Percentiles rank a stretch among this genome's conserved stretches.
These are phyloP conservation scores for Phytophthora pluvialis DNA, from an alignment of 352 stramenopile genomes.

Conservation along the genomic window DNA sequence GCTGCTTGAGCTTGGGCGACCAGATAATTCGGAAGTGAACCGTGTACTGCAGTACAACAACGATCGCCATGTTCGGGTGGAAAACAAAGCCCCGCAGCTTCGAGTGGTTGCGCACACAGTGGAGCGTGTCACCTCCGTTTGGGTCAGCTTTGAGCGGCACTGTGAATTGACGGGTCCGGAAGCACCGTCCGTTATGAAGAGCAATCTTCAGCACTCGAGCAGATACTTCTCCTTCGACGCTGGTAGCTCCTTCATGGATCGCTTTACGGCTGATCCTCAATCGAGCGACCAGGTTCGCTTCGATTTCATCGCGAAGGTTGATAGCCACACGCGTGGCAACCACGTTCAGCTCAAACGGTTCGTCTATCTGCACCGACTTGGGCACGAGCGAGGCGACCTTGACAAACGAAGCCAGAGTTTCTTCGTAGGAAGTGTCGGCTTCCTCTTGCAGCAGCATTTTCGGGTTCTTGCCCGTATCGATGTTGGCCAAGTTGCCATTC, in stretches of 20 bases:
- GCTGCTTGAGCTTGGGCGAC: conserved; percentile 69
- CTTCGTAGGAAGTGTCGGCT: conserved; percentile 51
- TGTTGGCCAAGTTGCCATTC: conserved; percentile 71
- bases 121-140: conserved; percentile 71
- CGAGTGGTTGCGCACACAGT: conserved; percentile 50
- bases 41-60: conserved; percentile 89
- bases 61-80: conserved; percentile 78
- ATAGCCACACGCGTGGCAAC: conserved; percentile 61
- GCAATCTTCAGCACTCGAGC: conserved; percentile 83
- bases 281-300: conserved; percentile 66
- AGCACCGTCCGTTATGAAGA: conserved; percentile 90
- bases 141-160: conserved; percentile 74
- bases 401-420: conserved; percentile 59
- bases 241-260: conserved; percentile 53
- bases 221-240: conserved; percentile 72
- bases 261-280: conserved; percentile 69
- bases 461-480: conserved; percentile 70
- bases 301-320: conserved; percentile 73
- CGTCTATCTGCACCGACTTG: conserved; percentile 59
- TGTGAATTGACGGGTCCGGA: conserved; percentile 68
- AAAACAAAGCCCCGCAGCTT: conserved; percentile 80
- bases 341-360: conserved; percentile 67
- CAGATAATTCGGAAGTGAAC: conserved; percentile 82
- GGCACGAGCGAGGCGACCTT: conserved; percentile 70
- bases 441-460: conserved; percentile 62